phyloP scores from a whole-genome alignment of 208 protist species.

The Leishmania arabica region DNA sequence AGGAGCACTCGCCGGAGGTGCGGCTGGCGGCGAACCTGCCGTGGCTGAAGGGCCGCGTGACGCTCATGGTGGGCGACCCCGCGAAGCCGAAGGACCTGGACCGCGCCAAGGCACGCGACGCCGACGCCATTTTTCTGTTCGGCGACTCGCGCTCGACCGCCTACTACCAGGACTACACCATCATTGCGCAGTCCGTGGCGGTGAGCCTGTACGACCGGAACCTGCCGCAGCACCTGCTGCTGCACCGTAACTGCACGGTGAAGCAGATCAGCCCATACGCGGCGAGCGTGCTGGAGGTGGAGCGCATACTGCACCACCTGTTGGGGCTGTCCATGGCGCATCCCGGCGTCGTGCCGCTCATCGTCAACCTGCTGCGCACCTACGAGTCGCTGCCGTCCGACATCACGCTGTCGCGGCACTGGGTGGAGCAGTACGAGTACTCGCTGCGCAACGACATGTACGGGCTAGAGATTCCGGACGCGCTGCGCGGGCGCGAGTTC shows the following conservation, averaged over 20 bases:
- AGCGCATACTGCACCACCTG: conserved; percentile 72
- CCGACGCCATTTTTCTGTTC: conserved; percentile 85
- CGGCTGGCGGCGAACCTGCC: conserved; percentile 65
- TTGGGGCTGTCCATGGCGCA: conserved; percentile 70
- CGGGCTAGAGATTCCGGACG: conserved; percentile 56
- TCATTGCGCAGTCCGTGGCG: conserved; percentile 71
- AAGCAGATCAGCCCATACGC: conserved; percentile 66
- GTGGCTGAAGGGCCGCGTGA: conserved; percentile 73
- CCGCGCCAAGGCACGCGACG: conserved; percentile 57
- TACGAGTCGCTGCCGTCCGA: conserved; percentile 73
- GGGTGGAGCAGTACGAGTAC: conserved; percentile 86
- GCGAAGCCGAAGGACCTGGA: conserved; percentile 51
- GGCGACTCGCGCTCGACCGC: conserved; percentile 66
- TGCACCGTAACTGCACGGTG: conserved; percentile 61
- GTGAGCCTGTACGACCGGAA: conserved; percentile 65
- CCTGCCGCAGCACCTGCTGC: conserved; percentile 77
- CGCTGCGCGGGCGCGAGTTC: conserved; percentile 64
- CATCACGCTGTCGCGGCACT: conserved; percentile 47
- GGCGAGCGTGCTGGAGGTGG: conserved; percentile 70
- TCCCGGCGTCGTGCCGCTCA: conserved; percentile 75
- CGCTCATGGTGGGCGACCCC: conserved; percentile 74
- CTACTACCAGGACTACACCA: conserved; percentile 79
- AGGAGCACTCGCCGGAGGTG: conserved; percentile 59
- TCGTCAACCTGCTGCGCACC: conserved; percentile 82
- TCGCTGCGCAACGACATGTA: conserved; percentile 80